Base-by-base conservation (phyloP, 2,329 filamentous ascomycete species). In the Periglandula ipomoeae region DNA sequence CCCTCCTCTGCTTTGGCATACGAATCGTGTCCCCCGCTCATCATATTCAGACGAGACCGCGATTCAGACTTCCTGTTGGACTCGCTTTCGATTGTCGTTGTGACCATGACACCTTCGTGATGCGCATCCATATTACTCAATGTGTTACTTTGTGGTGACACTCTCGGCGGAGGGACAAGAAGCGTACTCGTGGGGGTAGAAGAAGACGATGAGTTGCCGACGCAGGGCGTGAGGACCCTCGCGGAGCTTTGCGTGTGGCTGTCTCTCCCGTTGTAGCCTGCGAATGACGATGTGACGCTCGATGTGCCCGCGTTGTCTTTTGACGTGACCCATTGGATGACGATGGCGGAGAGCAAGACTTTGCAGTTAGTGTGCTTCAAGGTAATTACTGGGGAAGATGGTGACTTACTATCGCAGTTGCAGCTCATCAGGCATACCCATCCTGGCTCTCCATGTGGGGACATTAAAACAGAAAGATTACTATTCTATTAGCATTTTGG, bases 361-460 rank as follows among this genome's bases (percentile, higher is more conserved):
- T n/a, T 27, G 30, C 6, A 19, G 22, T 48, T 46, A 49, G 20
- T n/a, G n/a, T n/a, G n/a, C n/a, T n/a, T n/a, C n/a, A n/a, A n/a
- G n/a, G n/a, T n/a, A n/a, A n/a, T n/a, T n/a, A n/a, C n/a, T n/a
- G n/a, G n/a, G n/a, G n/a, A n/a, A n/a, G n/a, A n/a, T n/a, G n/a
- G n/a, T n/a, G n/a, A 64, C 71, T 57, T 61, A 80, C 79, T 74
- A 58, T 84, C 81, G 52, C 72, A 70, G 56, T 83, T 84, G 58
- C 81, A 85, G 56, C 78, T 79, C 67, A 82, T 79, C 4, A 84
- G 69, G 54, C 79, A 84, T 3, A 84, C 71, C 79, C 80, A 84
- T 3, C 75, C 80, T 2, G 76, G 79, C 58, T 84, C 80, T 11
- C 80, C 80, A 22, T 78, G 63, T 2, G 84, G 69, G 1, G 70